Evolutionary conservation across 345 rosid species (phyloP).

Genomic region (Passiflora organensis): DNA sequence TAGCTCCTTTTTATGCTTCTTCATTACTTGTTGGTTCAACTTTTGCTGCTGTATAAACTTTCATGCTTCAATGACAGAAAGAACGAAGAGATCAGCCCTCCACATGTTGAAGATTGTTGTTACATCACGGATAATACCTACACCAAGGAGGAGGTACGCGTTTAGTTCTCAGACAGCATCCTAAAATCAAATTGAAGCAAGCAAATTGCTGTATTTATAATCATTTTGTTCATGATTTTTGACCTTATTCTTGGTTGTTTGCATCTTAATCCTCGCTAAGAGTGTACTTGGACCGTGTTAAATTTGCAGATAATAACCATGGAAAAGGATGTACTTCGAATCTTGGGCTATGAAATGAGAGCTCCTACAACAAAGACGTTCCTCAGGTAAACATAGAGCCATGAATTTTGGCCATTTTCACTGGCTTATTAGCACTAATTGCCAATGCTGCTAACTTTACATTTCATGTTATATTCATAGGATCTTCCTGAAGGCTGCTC

Average conservation of each 20-base stretch:
- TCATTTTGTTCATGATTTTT: no score
- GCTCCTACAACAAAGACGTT: constrained; percentile 17
- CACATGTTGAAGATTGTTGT: constrained; percentile 21
- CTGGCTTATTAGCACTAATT: not conserved
- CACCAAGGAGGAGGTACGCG: constrained; percentile 16
- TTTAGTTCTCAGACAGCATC: not conserved
- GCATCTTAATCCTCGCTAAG: no score
- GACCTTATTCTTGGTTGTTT: no score
- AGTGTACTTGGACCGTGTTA: not conserved
- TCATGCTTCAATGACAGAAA: constrained; percentile 12
- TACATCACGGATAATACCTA: constrained; percentile 23
- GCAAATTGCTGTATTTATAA: no score
- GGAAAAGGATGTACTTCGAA: constrained; percentile 18
- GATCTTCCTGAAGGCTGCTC: constrained; percentile 15
- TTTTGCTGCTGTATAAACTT: not conserved
- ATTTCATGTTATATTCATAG: constrained; percentile 4
- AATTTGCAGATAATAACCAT: constrained; percentile 17
- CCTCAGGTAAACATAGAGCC: constrained; percentile 21
- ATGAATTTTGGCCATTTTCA: no score
- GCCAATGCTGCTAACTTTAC: not conserved
- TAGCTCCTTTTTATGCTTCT: not conserved
- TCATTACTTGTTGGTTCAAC: not conserved
- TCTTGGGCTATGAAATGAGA: constrained; percentile 15
- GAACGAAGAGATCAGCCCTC: constrained; percentile 26
- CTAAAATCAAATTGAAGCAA: no score